phyloP scores from a whole-genome alignment of 805 yeast genomes.

The Yamadazyma olivae region DNA sequence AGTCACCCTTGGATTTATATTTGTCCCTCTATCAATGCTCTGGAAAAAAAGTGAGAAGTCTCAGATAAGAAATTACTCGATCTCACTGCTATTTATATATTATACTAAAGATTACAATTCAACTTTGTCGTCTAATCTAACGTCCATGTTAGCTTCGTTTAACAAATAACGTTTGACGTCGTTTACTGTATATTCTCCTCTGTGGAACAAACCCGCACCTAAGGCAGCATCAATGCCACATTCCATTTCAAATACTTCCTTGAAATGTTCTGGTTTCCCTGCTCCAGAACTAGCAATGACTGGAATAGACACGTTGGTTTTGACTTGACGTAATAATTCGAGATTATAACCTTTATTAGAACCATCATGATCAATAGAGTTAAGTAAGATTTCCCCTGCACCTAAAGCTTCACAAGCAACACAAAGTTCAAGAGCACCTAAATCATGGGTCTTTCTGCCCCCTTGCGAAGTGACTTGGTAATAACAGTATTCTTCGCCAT shows the following conservation, averaged over 20 bases:
- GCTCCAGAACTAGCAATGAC: conserved; percentile 99
- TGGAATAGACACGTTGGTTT: conserved; percentile 75
- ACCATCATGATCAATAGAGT: conserved; percentile 97
- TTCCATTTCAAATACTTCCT: conserved; percentile 70
- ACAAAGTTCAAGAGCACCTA: conserved; percentile 90
- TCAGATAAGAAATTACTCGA: no score
- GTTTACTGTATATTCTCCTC: conserved; percentile 86
- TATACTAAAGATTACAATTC: no score
- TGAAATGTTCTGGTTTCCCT: conserved; percentile 87
- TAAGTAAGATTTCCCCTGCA: conserved; percentile 91
- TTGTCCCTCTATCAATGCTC: no score
- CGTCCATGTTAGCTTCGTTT: conserved; percentile 56
- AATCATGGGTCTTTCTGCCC: conserved; percentile 80
- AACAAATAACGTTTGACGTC: conserved; percentile 73
- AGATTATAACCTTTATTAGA: conserved; percentile 91
- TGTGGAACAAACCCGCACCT: conserved; percentile 98
- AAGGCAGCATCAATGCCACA: conserved; percentile 94
- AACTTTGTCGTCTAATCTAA: conserved; percentile 54
- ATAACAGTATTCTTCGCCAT: conserved; percentile 87
- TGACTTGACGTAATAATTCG: conserved; percentile 78
- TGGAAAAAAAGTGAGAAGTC: no score
- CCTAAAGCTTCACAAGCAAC: conserved; percentile 89
- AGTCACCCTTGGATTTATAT: no score
- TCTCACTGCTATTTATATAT: no score
- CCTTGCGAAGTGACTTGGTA: conserved; percentile 96